phyloP scores from a whole-genome alignment of 139 green algal genomes.

The Micractinium sp. region DNA sequence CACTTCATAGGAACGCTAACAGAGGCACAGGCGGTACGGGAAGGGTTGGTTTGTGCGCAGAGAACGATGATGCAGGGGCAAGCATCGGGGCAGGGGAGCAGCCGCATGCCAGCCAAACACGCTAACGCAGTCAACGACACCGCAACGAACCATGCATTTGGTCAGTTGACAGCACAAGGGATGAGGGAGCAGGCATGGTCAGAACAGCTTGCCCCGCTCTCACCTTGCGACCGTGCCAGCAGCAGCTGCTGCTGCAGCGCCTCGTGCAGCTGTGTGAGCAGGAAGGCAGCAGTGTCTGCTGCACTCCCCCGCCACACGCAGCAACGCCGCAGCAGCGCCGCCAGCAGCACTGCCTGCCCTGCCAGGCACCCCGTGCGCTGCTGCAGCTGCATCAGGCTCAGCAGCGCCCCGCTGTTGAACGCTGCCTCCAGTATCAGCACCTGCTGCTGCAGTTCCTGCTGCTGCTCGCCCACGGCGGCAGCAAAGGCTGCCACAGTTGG shows the following conservation, averaged over 20 bases:
- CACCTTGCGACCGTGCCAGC: slow-evolving; percentile 32
- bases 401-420: background rate
- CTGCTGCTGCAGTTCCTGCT: slow-evolving; percentile 34
- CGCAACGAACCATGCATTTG: background rate
- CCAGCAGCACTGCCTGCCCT: slow-evolving; percentile 20
- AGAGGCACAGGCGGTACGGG: too few species aligned
- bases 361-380: slow-evolving; percentile 17
- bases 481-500: slow-evolving; percentile 51
- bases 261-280: slow-evolving; percentile 41
- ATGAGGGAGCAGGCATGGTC: background rate
- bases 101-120: too few species aligned
- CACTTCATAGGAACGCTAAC: background rate
- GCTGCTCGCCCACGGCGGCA: slow-evolving; percentile 30
- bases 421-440: slow-evolving; percentile 36
- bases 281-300: slow-evolving; percentile 25
- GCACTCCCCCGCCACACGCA: slow-evolving; percentile 27
- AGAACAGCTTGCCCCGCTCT: background rate
- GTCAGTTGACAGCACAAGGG: too few species aligned
- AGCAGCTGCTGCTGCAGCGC: slow-evolving; percentile 34
- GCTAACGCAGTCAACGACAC: slow-evolving; percentile 5
- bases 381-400: slow-evolving; percentile 32
- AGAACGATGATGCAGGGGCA: background rate
- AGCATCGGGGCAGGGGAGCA: background rate
- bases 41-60: background rate
- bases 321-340: background rate